Base-by-base conservation (phyloP, 176 grass and related monocot genomes). In the Poa pratensis region DNA sequence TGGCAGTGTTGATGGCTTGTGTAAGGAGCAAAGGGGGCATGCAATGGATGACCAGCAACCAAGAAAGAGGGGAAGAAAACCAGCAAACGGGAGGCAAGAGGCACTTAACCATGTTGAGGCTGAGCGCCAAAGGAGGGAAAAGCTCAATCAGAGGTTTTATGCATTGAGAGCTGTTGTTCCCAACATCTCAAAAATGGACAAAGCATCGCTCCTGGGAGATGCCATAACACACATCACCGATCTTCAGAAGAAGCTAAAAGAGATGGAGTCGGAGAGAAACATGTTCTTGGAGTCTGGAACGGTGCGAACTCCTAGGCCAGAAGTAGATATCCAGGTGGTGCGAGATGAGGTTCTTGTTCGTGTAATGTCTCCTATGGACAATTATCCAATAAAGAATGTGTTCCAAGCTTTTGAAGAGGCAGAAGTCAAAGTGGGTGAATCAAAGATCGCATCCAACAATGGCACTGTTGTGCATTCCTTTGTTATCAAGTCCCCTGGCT, bases 131-230 rank as follows among this genome's bases (percentile, higher is more conserved):
- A 91, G 94, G 65, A 89, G 94, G 77, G 94, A 96, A 77, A 96
- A 96, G 82, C 91, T 96, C 26, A 96, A 96, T 55, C 89, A 96
- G 89, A 35, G 87, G 65, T 96, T 96, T 40, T 96, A 91, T 83
- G 94, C 94, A 14, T 57, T 96, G 64, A 86, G 94, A 73, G 89
- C 91, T 0, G 85, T 96, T 65, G 94, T 96, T 19, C 94, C 94
- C 16, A 96, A 91, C 81, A 96, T 96, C 57, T 93, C 94, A 17
- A 96, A 93, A 86, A 91, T 96, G 91, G 94, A 95, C 59, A 96
- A 96, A 76, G 94, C 94, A 18, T 96, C 94, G 14, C 78, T 96
- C 27, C 87, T 96, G 54, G 91, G 87, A n/a, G 91, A 96, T 62
- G 89, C 94, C 28, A 89, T 93, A 79, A 67, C 84, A 0, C 87